Base-by-base conservation (phyloP, 805 yeast genomes). In the Yamadazyma nakazawae region DNA sequence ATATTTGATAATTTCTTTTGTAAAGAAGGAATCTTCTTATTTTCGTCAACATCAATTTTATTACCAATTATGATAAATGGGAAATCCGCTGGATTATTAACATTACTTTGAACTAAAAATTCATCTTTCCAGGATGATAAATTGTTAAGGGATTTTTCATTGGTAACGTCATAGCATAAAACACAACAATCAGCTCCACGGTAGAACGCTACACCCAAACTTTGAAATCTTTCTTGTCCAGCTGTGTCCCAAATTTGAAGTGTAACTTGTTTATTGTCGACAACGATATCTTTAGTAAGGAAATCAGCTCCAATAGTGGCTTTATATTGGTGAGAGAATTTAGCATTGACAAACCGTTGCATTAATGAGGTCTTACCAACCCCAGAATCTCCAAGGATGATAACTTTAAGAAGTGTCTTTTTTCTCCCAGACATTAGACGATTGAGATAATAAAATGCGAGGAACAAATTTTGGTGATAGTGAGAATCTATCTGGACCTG, bases 161-260 rank as follows among this genome's bases (percentile, higher is more conserved):
- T 94, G 52, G 96, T 92, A 42, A 94, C 98, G 63, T 92, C 99
- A 64, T 87, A 92, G 55, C 94, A 96, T 50, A 92, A 76, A 9
- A 92, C 97, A 70, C 98, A 94, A 68, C 98, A 94, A 67, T 94
- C 98, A 1, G 98, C 97, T 32, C 98, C 98, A 59, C 99, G 77
- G 67, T 94, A 92, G 65, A 92, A 92, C 0, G 98, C 98, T 37
- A 92, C 97, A 13, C 98, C 98, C 51, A 92, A 74, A 48, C 95
- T 85, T 69, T 94, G 98, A 76, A 92, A 92, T 59, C 99, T 79
- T 68, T 92, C 99, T 72, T 92, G 99, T 32, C 99, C 99, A 7
- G 98, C 98, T 37, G 99, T 92, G 63, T 92, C 99, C 99, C 99
- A 92, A 46, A 94, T 85, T 68, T 87, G 92, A 76, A 85, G 76